A percentile compares a stretch with the other conserved stretches of the same genome.
Evolutionary conservation across 2,329 filamentous ascomycete species (phyloP).

Genomic region (Colletotrichum eremochloae): DNA sequence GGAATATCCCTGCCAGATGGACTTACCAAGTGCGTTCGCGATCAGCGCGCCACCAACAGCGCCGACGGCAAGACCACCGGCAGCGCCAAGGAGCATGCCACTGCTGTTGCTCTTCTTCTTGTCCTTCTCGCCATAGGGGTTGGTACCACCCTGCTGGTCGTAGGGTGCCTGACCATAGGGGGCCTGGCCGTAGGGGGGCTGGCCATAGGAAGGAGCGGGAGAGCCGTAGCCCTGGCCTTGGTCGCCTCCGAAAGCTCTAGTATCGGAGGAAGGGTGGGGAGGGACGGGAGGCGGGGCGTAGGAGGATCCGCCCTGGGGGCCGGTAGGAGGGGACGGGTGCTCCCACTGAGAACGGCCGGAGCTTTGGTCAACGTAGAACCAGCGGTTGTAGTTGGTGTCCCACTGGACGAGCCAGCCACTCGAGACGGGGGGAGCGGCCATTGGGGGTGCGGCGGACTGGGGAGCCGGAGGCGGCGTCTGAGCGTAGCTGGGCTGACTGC

Average conservation of each 20-base stretch:
- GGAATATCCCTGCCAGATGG: not conserved
- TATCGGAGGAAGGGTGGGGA: constrained; percentile 23
- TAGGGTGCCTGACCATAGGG: constrained; percentile 41
- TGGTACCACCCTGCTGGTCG: constrained; percentile 31
- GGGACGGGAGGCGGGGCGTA: constrained; percentile 33
- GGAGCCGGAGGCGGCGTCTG: constrained; percentile 41
- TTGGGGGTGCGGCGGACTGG: constrained; percentile 52
- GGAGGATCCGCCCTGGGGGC: constrained; percentile 29
- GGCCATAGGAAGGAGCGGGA: constrained; percentile 36
- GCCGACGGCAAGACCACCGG: constrained; percentile 70
- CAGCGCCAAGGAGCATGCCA: constrained; percentile 69
- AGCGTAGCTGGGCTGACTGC: constrained; percentile 40
- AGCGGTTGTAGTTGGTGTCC: constrained; percentile 71
- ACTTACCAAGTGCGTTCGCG: constrained; percentile 67
- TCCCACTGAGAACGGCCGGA: constrained; percentile 76
- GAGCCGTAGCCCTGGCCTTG: constrained; percentile 40
- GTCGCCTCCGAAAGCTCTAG: constrained; percentile 43
- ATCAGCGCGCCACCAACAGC: constrained; percentile 70
- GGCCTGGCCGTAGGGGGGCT: constrained; percentile 33
- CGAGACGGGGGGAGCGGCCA: constrained; percentile 56
- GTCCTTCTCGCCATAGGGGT: constrained; percentile 46
- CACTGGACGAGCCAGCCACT: constrained; percentile 74
- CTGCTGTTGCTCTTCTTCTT: constrained; percentile 61
- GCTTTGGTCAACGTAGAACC: constrained; percentile 74
- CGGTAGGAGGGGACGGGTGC: constrained; percentile 55